These are phyloP conservation scores for Cutaneotrichosporon cutaneum DNA, from an alignment of 1,284 basidiomycete genomes.

Conservation along the genomic window DNA sequence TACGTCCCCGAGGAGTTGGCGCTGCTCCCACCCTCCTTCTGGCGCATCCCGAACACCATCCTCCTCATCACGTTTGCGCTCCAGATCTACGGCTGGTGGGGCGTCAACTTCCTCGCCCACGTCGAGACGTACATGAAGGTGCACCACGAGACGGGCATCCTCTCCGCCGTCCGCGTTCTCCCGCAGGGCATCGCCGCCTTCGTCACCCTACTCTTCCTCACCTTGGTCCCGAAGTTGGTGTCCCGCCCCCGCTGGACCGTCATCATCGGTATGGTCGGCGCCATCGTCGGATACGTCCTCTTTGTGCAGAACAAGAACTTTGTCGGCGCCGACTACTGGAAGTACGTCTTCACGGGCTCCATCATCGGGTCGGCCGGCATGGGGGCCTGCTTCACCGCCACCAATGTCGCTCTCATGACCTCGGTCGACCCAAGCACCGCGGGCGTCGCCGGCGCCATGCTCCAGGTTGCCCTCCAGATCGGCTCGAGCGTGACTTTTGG, in stretches of 20 bases:
- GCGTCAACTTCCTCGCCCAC: slow-evolving; percentile 26
- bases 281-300: slow-evolving; percentile 32
- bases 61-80: slow-evolving; percentile 40
- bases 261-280: slow-evolving; percentile 32
- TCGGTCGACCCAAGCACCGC: slow-evolving; percentile 36
- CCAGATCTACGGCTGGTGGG: slow-evolving; percentile 46
- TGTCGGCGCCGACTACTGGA: slow-evolving; percentile 34
- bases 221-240: slow-evolving; percentile 24
- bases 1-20: slow-evolving; percentile 39
- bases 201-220: slow-evolving; percentile 20
- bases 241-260: slow-evolving; percentile 33
- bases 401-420: slow-evolving; percentile 42
- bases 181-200: slow-evolving; percentile 34
- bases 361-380: slow-evolving; percentile 38
- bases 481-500: slow-evolving; percentile 42
- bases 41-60: slow-evolving; percentile 47
- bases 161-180: slow-evolving; percentile 35
- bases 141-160: slow-evolving; percentile 29
- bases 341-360: slow-evolving; percentile 37
- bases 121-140: slow-evolving; percentile 30
- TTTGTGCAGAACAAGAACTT: slow-evolving; percentile 6
- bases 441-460: slow-evolving; percentile 48
- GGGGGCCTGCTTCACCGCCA: slow-evolving; percentile 29
- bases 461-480: slow-evolving; percentile 46
- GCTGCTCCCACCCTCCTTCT: slow-evolving; percentile 40